phyloP scores from a whole-genome alignment of 495 filamentous ascomycete genomes.

The Chaetomium fimeti region DNA sequence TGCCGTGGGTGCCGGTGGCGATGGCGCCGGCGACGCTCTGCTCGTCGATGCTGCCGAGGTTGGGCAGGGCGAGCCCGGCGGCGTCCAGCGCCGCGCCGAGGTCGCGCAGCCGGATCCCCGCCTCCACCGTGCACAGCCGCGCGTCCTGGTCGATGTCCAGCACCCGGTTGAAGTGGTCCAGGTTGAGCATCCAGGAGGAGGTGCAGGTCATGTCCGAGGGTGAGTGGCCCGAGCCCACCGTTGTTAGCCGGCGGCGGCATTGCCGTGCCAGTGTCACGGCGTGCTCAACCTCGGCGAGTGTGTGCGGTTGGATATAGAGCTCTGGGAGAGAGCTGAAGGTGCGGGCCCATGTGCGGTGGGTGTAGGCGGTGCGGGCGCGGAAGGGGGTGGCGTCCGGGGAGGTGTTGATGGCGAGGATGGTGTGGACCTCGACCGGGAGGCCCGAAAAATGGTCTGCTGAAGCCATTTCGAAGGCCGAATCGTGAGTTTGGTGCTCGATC shows the following conservation, averaged over 20 bases:
- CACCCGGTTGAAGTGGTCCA: constrained; percentile 76
- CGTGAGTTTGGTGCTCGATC: not conserved
- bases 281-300: constrained; percentile 77
- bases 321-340: constrained; percentile 86
- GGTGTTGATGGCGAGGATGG: constrained; percentile 24
- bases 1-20: constrained; percentile 89
- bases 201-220: constrained; percentile 92
- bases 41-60: constrained; percentile 89
- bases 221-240: constrained; percentile 84
- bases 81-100: constrained; percentile 68
- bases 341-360: constrained; percentile 94
- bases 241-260: constrained; percentile 75
- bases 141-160: constrained; percentile 63
- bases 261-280: constrained; percentile 75
- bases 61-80: constrained; percentile 75
- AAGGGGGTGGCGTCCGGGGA: constrained; percentile 59
- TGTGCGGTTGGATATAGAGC: constrained; percentile 80
- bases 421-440: constrained; percentile 28
- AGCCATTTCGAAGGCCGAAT: constrained; percentile 19
- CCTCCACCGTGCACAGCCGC: constrained; percentile 70
- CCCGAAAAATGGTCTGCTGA: constrained; percentile 6
- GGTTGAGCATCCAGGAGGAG: constrained; percentile 89
- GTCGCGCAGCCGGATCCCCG: constrained; percentile 75
- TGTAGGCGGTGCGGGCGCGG: constrained; percentile 65
- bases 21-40: constrained; percentile 94